These are phyloP conservation scores for Solanum okadae DNA, from an alignment of 257 asterid species.

Conservation along the genomic window DNA sequence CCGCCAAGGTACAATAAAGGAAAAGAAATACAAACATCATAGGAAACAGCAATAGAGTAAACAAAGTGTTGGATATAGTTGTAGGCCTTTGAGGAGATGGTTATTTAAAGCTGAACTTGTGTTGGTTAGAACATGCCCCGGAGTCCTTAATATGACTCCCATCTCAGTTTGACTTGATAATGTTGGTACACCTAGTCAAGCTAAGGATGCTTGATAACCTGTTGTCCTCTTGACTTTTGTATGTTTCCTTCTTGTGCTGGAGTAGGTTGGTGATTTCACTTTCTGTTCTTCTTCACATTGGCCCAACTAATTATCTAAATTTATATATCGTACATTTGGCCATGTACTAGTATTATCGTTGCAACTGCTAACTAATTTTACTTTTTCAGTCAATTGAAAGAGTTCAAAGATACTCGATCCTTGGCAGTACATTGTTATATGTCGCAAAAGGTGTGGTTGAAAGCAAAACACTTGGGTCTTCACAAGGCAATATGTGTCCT, in stretches of 20 bases:
- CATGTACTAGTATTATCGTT: neutral
- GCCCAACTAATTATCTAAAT: neutral
- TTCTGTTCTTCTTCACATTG: neutral
- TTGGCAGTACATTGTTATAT: slow-evolving; percentile 23
- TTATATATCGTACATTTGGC: neutral
- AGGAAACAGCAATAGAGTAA: neutral
- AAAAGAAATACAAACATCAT: neutral
- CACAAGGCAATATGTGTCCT: slow-evolving; percentile 32
- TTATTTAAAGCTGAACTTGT: neutral
- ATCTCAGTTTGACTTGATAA: neutral
- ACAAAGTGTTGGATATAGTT: neutral
- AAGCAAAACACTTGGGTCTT: slow-evolving; percentile 31
- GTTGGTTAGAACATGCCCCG: neutral
- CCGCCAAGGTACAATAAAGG: neutral
- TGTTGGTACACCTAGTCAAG: neutral
- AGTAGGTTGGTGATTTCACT: neutral
- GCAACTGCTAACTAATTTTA: slow-evolving; percentile 6
- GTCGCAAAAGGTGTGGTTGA: slow-evolving; percentile 21
- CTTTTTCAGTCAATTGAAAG: slow-evolving; percentile 14
- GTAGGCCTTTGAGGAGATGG: neutral
- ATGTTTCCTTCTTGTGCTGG: neutral
- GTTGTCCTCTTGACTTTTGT: neutral
- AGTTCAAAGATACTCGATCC: slow-evolving; percentile 21
- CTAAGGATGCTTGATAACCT: neutral
- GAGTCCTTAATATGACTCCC: neutral